Conservation (phyloP, 2,329 filamentous ascomycete genomes). For the Ophiostoma sp. region DNA sequence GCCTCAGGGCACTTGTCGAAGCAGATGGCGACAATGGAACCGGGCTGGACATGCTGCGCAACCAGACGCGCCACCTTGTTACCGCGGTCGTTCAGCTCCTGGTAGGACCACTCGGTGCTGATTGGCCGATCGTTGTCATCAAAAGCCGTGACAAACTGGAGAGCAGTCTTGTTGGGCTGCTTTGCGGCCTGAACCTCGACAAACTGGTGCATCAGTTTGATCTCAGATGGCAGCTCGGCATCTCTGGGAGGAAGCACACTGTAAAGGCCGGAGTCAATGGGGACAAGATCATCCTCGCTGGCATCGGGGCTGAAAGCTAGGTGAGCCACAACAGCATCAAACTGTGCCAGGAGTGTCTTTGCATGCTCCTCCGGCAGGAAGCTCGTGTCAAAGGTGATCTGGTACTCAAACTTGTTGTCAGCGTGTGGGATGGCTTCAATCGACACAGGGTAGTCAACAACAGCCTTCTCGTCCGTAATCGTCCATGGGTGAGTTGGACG, state of each 20-base stretch:
- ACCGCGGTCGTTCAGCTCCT: constrained; percentile 62
- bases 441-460: constrained; percentile 73
- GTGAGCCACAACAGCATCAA: constrained; percentile 60
- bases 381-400: constrained; percentile 60
- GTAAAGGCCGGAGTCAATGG: constrained; percentile 41
- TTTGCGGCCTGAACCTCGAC: constrained; percentile 59
- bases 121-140: constrained; percentile 37
- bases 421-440: constrained; percentile 64
- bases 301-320: constrained; percentile 48
- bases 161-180: constrained; percentile 57
- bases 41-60: constrained; percentile 43
- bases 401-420: constrained; percentile 50
- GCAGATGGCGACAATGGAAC: constrained; percentile 66
- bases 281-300: constrained; percentile 38
- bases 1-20: constrained; percentile 84
- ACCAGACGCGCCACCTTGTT: constrained; percentile 69
- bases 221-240: constrained; percentile 51
- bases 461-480: constrained; percentile 59
- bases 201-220: constrained; percentile 67
- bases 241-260: constrained; percentile 62
- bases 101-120: constrained; percentile 64
- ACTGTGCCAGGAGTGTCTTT: constrained; percentile 60
- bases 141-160: constrained; percentile 67
- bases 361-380: constrained; percentile 66
- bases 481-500: constrained; percentile 47